phyloP scores from a whole-genome alignment of 177 flowering plant genomes.

The Telopea speciosissima region DNA sequence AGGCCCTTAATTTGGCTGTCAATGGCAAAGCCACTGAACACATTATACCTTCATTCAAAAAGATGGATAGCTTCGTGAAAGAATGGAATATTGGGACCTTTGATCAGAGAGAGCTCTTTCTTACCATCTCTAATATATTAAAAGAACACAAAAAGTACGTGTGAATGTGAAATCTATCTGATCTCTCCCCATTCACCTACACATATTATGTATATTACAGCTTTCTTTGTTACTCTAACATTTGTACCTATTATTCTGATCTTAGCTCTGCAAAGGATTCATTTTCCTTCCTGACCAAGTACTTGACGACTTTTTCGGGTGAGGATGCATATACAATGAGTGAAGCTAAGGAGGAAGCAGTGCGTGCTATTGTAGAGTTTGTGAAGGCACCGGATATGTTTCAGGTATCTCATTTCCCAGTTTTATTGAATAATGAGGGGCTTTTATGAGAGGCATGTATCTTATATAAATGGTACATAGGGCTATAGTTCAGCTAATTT shows the following conservation, averaged over 20 bases:
- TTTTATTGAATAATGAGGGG: background rate
- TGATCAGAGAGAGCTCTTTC: conserved; percentile 81
- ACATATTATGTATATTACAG: background rate
- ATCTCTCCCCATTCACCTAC: background rate
- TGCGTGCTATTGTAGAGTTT: conserved; percentile 71
- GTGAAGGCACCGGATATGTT: conserved; percentile 84
- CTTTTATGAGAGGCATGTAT: background rate
- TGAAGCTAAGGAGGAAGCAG: conserved; percentile 95
- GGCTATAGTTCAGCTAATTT: background rate
- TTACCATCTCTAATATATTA: conserved; percentile 60
- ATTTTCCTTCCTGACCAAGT: conserved; percentile 68
- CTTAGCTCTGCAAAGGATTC: conserved; percentile 74
- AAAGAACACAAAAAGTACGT: conserved; percentile 71
- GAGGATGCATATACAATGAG: conserved; percentile 59
- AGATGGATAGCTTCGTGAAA: conserved; percentile 73
- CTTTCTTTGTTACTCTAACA: background rate
- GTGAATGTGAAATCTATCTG: background rate
- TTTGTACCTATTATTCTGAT: background rate
- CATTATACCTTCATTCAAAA: conserved; percentile 73
- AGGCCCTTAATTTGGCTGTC: conserved; percentile 67
- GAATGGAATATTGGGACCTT: conserved; percentile 80
- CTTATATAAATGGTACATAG: background rate
- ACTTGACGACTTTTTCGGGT: conserved; percentile 81
- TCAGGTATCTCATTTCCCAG: conserved; percentile 48
- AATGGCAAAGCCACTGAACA: conserved; percentile 76